Conservation (phyloP, 176 grass and related monocot species). For the Phragmites australis region DNA sequence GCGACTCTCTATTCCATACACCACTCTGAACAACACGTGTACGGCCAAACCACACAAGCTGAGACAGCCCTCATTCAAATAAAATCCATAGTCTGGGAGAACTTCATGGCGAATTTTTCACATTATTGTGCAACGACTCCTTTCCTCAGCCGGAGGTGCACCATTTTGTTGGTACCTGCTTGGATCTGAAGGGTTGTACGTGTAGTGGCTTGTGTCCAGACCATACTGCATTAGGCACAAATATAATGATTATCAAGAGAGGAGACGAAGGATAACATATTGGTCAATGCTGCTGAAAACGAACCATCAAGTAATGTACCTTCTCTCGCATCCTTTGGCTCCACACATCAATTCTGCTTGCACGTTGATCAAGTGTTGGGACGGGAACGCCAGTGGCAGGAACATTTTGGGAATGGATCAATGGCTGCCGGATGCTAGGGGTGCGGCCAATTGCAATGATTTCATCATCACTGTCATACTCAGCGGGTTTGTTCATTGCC, state of each 20-base stretch:
- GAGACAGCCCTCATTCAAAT: slow-evolving; percentile 19
- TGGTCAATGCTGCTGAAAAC: slow-evolving; percentile 13
- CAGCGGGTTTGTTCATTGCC: slow-evolving; percentile 81
- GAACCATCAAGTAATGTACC: slow-evolving; percentile 44
- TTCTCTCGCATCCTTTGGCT: slow-evolving; percentile 99
- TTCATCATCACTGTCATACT: slow-evolving; percentile 95
- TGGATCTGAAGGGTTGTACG: slow-evolving; percentile 81
- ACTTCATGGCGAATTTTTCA: slow-evolving; percentile 40
- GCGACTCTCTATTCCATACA: slow-evolving; percentile 29
- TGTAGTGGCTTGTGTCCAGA: slow-evolving; percentile 84
- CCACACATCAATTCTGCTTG: slow-evolving; percentile 79
- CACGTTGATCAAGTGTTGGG: slow-evolving; percentile 72
- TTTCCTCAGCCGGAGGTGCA: slow-evolving; percentile 60
- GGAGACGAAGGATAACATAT: background rate
- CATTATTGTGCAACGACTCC: slow-evolving; percentile 64
- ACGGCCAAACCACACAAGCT: slow-evolving; percentile 38
- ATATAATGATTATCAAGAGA: background rate
- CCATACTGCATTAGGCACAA: slow-evolving; percentile 68
- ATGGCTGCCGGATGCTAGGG: slow-evolving; percentile 63
- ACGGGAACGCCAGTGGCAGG: slow-evolving; percentile 72
- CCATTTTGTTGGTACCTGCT: slow-evolving; percentile 71
- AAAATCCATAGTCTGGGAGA: slow-evolving; percentile 19
- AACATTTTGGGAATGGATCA: slow-evolving; percentile 63
- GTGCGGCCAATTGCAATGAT: slow-evolving; percentile 51
- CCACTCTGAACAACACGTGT: slow-evolving; percentile 29